These are phyloP conservation scores for Xerocomus brunneocitrinus DNA, from an alignment of 768 basidiomycete genomes.

Conservation along the genomic window DNA sequence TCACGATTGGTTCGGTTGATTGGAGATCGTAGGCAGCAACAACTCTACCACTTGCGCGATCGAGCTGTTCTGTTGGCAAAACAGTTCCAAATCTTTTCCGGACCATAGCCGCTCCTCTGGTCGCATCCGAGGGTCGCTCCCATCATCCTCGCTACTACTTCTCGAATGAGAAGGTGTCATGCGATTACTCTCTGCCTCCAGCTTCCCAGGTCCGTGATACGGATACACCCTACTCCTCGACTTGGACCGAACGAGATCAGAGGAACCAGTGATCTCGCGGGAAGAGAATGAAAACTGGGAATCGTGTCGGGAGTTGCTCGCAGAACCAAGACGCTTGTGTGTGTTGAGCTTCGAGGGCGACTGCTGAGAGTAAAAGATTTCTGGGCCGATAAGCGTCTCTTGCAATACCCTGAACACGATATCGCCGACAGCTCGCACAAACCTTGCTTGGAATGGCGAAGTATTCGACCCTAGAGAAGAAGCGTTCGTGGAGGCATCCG, in stretches of 20 bases:
- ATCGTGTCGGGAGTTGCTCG: slow-evolving; percentile 13
- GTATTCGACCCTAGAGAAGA: slow-evolving; percentile 25
- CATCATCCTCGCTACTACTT: slow-evolving; percentile 30
- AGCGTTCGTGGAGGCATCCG: slow-evolving; percentile 43
- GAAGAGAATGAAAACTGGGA: slow-evolving; percentile 25
- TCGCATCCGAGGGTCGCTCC: slow-evolving; percentile 32
- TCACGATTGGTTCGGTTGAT: slow-evolving; percentile 31
- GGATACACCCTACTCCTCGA: slow-evolving; percentile 69
- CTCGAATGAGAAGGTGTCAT: slow-evolving; percentile 21
- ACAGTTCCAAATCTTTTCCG: slow-evolving; percentile 76
- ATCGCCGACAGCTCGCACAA: slow-evolving; percentile 65
- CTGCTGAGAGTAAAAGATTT: slow-evolving; percentile 17
- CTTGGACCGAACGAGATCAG: slow-evolving; percentile 55
- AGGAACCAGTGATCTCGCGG: slow-evolving; percentile 21
- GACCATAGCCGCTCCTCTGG: slow-evolving; percentile 59
- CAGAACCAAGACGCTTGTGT: slow-evolving; percentile 30
- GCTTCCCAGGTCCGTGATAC: slow-evolving; percentile 56
- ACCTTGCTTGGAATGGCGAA: slow-evolving; percentile 38
- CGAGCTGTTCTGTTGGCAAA: slow-evolving; percentile 87
- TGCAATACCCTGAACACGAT: slow-evolving; percentile 81
- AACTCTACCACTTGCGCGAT: slow-evolving; percentile 70
- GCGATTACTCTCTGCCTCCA: slow-evolving; percentile 50
- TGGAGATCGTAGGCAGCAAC: slow-evolving; percentile 49
- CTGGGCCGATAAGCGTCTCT: slow-evolving; percentile 64
- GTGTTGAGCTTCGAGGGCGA: slow-evolving; percentile 31